Evolutionary conservation across 2,329 filamentous ascomycete species (phyloP).

Genomic region (Fusarium bactridioides): DNA sequence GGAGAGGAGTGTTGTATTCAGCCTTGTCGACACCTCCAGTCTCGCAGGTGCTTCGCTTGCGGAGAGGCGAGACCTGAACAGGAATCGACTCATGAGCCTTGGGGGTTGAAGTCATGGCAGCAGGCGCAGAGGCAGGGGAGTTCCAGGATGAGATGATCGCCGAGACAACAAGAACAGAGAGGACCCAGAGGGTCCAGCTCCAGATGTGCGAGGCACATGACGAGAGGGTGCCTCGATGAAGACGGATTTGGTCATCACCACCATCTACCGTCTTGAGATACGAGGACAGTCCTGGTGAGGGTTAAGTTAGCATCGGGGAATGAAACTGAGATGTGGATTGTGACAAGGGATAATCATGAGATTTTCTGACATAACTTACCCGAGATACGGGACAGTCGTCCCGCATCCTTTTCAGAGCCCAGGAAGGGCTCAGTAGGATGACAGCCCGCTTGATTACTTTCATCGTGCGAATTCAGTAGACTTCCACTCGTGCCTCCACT

Average conservation of each 20-base stretch:
- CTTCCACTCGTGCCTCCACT: constrained; percentile 39
- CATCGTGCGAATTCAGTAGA: constrained; percentile 34
- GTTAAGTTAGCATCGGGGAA: background rate
- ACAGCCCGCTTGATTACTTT: constrained; percentile 36
- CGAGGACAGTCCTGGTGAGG: constrained; percentile 41
- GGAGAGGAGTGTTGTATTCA: constrained; percentile 64
- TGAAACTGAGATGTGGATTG: background rate
- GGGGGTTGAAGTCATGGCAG: background rate
- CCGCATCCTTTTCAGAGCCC: constrained; percentile 36
- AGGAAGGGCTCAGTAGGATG: constrained; percentile 28
- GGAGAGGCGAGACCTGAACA: constrained; percentile 21
- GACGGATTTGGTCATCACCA: constrained; percentile 52
- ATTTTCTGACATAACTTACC: constrained; percentile 32
- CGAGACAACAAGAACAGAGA: constrained; percentile 52
- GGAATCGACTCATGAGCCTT: constrained; percentile 15
- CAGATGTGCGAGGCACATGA: constrained; percentile 45
- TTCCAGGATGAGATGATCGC: constrained; percentile 41
- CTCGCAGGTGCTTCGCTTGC: constrained; percentile 43
- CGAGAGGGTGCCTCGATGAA: constrained; percentile 42
- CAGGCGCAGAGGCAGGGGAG: constrained; percentile 8
- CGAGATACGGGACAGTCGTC: constrained; percentile 42
- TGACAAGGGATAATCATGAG: background rate
- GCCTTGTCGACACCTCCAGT: constrained; percentile 42
- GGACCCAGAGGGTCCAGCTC: constrained; percentile 53
- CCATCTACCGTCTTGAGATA: constrained; percentile 46